Evolutionary conservation across 768 basidiomycete species (phyloP), one percentile per base, ranked within the genome.

Genomic region (Macrocybe gigantea): DNA sequence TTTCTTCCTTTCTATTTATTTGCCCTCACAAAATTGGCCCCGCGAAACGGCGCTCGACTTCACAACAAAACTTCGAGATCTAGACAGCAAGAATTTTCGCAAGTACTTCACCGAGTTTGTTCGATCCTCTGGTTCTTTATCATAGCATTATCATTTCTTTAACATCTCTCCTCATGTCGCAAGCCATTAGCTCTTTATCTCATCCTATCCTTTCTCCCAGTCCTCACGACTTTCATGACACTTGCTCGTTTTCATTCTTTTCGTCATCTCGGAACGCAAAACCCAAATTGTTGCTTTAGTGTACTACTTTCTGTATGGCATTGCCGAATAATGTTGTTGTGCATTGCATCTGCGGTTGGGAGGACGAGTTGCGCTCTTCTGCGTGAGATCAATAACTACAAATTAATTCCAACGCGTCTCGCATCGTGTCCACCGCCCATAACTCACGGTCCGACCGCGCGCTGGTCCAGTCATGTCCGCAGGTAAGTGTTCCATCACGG

Each of bases 21-120:
- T 99, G 13, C 94, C 96, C 1, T 82, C 91, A 7, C 83, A 95
- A 67, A 80, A 84, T 52, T 93, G 93, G 79, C 93, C 96, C 32
- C 66, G 76, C 14, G 82, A 87, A 38, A 82, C 77, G 29, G 85
- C 88, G 3, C 52, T 83, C 38, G 87, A 93, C 54, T 91, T 96
- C 53, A 78, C 83, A 1, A 75, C 76, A 12, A 89, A 89, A 61
- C 64, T 93, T 56, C 77, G 82, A 50, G 82, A 82, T 62, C 65
- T 86, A 48, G 90, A 93, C 59, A 70, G 73, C 54, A 91, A 86
- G 62, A 69, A 64, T 33, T 93, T 93, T 69, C 75, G 86, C 57
- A 92, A 88, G 72, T 93, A 89, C 66, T 92, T 91, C 65, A 78
- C 85, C 22, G 90, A 92, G 57, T 81, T 92, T 56, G 83, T 93